A percentile compares a stretch with the other conserved stretches of the same genome.
Conservation (phyloP, 345 rosid genomes). For the Crucihimalaya himalaica region DNA sequence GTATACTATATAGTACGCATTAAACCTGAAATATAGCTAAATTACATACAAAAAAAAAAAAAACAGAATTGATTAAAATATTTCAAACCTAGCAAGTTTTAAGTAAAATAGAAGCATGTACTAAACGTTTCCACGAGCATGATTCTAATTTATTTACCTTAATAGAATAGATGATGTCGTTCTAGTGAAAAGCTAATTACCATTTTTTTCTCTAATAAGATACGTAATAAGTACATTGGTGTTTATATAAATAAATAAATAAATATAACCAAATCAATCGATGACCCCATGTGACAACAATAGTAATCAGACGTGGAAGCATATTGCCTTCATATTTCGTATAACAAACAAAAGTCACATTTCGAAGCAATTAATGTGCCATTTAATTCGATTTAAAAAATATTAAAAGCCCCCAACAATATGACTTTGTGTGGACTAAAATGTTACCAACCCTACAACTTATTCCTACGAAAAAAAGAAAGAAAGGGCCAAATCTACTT, state of each 20-base stretch:
- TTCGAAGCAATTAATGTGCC: neutral
- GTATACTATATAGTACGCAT: neutral
- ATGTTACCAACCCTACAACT: neutral
- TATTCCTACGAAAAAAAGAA: too few species aligned
- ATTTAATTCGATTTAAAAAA: neutral
- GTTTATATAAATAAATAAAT: too few species aligned
- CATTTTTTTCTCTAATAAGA: neutral
- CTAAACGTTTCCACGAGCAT: neutral
- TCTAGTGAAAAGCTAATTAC: neutral
- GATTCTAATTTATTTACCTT: neutral
- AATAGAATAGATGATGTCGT: neutral
- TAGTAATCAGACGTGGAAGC: slow-evolving; percentile 12
- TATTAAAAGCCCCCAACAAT: neutral
- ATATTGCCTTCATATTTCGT: neutral
- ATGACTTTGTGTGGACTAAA: slow-evolving; percentile 2
- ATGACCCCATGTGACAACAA: slow-evolving; percentile 14
- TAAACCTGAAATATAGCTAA: slow-evolving; percentile 3
- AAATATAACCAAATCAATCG: neutral
- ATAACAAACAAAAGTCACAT: slow-evolving; percentile 16
- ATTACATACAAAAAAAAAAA: neutral
- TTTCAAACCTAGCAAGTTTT: too few species aligned
- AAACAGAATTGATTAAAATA: too few species aligned
- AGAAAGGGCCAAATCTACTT: too few species aligned
- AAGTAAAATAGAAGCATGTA: too few species aligned
- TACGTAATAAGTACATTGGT: too few species aligned